Conservation (phyloP, 202 grass and related monocot genomes). For the Schoenoplectus triqueter region DNA sequence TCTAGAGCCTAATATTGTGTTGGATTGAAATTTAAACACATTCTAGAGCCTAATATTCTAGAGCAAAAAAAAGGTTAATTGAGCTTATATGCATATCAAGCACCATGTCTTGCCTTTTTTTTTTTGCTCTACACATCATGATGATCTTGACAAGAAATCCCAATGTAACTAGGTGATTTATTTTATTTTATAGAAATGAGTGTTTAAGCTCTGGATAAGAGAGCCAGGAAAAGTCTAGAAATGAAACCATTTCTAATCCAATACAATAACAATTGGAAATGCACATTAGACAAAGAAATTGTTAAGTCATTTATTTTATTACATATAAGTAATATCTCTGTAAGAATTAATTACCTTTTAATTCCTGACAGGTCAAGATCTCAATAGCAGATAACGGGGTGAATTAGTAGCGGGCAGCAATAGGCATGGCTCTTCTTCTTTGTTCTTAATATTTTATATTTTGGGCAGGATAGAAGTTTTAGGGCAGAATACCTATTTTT, state of each 20-base stretch:
- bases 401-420: conserved; percentile 4
- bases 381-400: conserved; percentile 15
- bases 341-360: conserved; percentile 27
- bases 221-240: background rate
- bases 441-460: conserved; percentile 11
- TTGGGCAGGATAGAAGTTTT: background rate
- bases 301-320: conserved; percentile 4
- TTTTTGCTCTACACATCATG: background rate
- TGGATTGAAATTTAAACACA: background rate
- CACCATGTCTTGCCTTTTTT: background rate
- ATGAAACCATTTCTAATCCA: background rate
- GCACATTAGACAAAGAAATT: background rate
- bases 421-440: background rate
- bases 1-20: background rate
- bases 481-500: background rate
- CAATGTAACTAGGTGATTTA: background rate
- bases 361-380: conserved; percentile 29
- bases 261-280: conserved; percentile 14
- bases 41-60: no score
- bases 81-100: background rate
- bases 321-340: background rate
- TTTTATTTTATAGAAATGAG: background rate
- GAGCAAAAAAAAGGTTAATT: background rate
- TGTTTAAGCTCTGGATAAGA: background rate
- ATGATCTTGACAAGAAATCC: background rate